These are phyloP conservation scores for Termitomyces sp. DNA, from an alignment of 768 basidiomycete species.

Conservation along the genomic window DNA sequence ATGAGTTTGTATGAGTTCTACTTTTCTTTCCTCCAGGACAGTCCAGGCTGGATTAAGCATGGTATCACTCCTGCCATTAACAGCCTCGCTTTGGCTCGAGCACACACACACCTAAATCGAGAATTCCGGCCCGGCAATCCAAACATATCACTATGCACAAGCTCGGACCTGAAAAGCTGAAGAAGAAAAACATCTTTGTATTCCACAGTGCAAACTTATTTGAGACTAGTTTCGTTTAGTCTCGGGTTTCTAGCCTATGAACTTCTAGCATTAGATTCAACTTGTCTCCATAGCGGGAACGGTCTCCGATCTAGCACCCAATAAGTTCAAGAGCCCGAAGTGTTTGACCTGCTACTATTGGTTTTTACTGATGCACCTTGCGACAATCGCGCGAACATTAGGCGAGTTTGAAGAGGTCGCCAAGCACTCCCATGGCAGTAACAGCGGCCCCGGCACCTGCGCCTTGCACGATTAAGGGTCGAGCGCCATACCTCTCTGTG, in stretches of 20 bases:
- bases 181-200: no score
- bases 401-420: constrained; percentile 67
- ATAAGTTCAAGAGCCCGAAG: not conserved
- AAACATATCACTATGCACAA: no score
- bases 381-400: constrained; percentile 11
- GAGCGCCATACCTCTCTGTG: constrained; percentile 81
- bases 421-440: constrained; percentile 96
- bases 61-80: no score
- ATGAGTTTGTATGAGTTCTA: no score
- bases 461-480: constrained; percentile 92
- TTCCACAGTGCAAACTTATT: not conserved
- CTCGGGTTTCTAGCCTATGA: not conserved
- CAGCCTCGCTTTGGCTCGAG: no score
- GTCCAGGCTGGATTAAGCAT: no score
- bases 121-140: no score
- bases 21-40: no score
- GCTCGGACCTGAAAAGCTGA: no score
- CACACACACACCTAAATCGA: no score
- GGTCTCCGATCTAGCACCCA: not conserved
- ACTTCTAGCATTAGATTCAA: not conserved
- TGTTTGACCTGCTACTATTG: not conserved
- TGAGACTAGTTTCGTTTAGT: not conserved
- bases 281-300: not conserved
- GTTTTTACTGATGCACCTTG: not conserved
- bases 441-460: constrained; percentile 97